Conservation (phyloP, 2,329 filamentous ascomycete species). For the Fusarium torreyae region DNA sequence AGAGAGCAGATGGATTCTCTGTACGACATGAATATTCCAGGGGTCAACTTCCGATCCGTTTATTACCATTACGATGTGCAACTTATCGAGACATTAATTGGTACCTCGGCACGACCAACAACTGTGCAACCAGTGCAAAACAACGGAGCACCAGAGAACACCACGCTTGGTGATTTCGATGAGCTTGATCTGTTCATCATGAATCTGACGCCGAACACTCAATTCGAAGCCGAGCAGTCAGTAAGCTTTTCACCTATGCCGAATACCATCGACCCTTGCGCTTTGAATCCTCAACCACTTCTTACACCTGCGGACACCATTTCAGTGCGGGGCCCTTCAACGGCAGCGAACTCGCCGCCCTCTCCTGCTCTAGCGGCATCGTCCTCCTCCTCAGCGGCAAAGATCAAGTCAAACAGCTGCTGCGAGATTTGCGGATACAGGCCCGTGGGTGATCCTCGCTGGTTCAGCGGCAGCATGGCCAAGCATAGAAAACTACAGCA, state of each 20-base stretch:
- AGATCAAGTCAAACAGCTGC: conserved; percentile 61
- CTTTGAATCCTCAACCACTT: conserved; percentile 39
- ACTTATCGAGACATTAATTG: conserved; percentile 59
- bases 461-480: conserved; percentile 72
- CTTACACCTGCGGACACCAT: conserved; percentile 43
- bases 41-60: conserved; percentile 52
- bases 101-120: conserved; percentile 4
- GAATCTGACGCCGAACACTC: conserved; percentile 36
- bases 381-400: conserved; percentile 44
- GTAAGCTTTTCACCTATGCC: conserved; percentile 26
- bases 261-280: conserved; percentile 30
- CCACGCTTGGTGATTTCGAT: conserved; percentile 24
- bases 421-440: conserved; percentile 70
- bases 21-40: conserved; percentile 52
- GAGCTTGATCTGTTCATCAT: conserved; percentile 45
- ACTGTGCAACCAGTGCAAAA: conserved; percentile 27
- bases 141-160: conserved; percentile 16
- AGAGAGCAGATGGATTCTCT: conserved; percentile 61
- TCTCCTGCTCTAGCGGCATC: conserved; percentile 34
- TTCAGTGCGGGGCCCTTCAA: conserved; percentile 43
- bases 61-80: conserved; percentile 62
- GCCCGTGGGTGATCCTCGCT: conserved; percentile 69
- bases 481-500: conserved; percentile 72
- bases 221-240: conserved; percentile 31
- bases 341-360: conserved; percentile 45